Percentiles rank a stretch among this genome's conserved stretches.
Conservation (phyloP, 2,329 filamentous ascomycete species). For the Xylariales sp. region DNA sequence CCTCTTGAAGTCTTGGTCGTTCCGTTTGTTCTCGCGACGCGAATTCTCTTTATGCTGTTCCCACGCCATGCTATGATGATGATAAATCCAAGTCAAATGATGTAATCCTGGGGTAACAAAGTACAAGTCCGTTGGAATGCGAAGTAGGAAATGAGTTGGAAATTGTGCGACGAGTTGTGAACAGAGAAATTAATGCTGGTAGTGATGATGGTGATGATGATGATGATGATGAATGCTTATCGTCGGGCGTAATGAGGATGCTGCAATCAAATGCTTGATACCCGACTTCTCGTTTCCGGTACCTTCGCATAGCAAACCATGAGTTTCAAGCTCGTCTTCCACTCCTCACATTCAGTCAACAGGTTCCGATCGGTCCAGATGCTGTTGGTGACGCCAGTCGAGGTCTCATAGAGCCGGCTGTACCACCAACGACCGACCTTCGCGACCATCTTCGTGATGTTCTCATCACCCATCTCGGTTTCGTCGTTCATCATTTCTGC, state of each 20-base stretch:
- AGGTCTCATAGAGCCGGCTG: slow-evolving; percentile 79
- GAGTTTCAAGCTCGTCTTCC: slow-evolving; percentile 82
- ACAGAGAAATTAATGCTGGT: no score
- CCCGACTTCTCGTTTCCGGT: slow-evolving; percentile 48
- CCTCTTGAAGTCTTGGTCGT: slow-evolving; percentile 19
- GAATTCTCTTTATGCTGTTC: slow-evolving; percentile 1
- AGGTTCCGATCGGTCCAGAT: slow-evolving; percentile 77
- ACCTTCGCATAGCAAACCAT: slow-evolving; percentile 89
- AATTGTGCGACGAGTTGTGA: no score
- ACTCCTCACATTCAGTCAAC: slow-evolving; percentile 78
- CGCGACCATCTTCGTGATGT: slow-evolving; percentile 87
- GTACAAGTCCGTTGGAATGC: no score
- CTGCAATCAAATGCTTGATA: slow-evolving; percentile 41
- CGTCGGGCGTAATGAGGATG: no score
- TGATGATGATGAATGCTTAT: no score
- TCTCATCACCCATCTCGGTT: slow-evolving; percentile 68
- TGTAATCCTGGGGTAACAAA: no score
- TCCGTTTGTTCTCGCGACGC: slow-evolving; percentile 14
- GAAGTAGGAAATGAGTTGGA: no score
- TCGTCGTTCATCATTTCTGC: slow-evolving; percentile 71
- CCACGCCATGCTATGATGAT: slow-evolving; percentile 11
- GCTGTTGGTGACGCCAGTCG: slow-evolving; percentile 50
- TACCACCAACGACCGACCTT: slow-evolving; percentile 97
- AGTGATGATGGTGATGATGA: no score
- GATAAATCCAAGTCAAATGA: no score